Conservation (phyloP, 148 eudicot species). For the Bassia scoparia region DNA sequence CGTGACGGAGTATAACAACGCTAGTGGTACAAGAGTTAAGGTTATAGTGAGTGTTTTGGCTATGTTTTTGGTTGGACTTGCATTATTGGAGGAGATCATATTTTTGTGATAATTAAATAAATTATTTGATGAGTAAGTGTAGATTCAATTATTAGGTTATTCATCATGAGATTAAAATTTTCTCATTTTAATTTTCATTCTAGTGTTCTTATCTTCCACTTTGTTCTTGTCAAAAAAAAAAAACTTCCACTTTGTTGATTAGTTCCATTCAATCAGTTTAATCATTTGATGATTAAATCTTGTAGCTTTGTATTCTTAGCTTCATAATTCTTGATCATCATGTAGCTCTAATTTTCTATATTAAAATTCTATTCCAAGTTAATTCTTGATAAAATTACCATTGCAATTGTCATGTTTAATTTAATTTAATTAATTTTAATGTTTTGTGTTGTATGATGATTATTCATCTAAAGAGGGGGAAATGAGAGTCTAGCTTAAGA, state of each 20-base stretch:
- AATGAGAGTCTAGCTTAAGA: too few relatives aligned
- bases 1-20: conserved; percentile 23
- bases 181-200: too few relatives aligned
- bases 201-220: not conserved
- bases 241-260: not conserved
- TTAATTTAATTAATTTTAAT: too few relatives aligned
- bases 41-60: conserved; percentile 9
- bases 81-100: conserved; percentile 12
- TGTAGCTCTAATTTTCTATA: not conserved
- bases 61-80: conserved; percentile 10
- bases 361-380: not conserved
- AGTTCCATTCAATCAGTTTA: not conserved
- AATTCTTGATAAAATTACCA: not conserved
- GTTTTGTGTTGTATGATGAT: too few relatives aligned
- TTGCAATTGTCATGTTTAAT: too few relatives aligned
- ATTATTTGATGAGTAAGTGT: conserved; percentile 8
- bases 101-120: conserved; percentile 13
- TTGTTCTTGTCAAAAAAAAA: too few relatives aligned
- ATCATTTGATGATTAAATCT: conserved; percentile 18
- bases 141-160: conserved; percentile 15
- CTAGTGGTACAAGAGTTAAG: conserved; percentile 9
- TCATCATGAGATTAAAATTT: conserved; percentile 7
- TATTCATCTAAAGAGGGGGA: too few relatives aligned
- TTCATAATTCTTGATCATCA: not conserved
- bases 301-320: conserved; percentile 11